phyloP scores from a whole-genome alignment of 768 basidiomycete species.

The Termitomyces sp. region DNA sequence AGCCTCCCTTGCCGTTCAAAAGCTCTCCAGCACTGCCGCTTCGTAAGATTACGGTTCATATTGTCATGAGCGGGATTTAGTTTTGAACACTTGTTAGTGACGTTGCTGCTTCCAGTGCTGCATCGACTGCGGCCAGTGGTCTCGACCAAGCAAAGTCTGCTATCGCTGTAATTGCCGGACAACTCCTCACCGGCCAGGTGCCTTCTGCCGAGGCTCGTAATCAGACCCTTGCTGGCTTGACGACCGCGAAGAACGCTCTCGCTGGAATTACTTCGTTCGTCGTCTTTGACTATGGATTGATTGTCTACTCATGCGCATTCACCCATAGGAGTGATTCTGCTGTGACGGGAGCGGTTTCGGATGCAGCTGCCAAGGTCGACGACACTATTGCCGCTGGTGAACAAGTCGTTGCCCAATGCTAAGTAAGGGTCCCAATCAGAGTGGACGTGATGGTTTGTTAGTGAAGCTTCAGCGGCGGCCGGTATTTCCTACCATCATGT shows the following conservation, averaged over 20 bases:
- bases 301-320: neutral
- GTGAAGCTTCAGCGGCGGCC: neutral
- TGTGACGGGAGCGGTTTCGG: constrained; percentile 14
- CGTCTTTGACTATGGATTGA: neutral
- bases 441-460: neutral
- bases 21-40: constrained; percentile 9
- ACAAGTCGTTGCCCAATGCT: constrained; percentile 17
- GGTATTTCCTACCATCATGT: neutral
- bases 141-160: constrained; percentile 18
- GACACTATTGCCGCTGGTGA: constrained; percentile 18
- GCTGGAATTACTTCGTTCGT: constrained; percentile 19
- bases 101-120: constrained; percentile 15
- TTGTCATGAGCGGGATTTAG: neutral
- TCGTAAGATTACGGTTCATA: constrained; percentile 4
- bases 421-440: neutral
- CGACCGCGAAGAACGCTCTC: constrained; percentile 16
- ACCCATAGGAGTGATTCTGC: constrained; percentile 15
- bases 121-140: constrained; percentile 15
- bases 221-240: constrained; percentile 16
- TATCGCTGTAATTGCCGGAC: constrained; percentile 19
- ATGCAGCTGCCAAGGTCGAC: constrained; percentile 14
- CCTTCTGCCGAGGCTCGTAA: constrained; percentile 20
- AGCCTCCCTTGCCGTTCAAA: constrained; percentile 10
- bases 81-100: constrained; percentile 11
- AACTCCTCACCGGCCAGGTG: constrained; percentile 13